Base-by-base conservation (phyloP, 768 basidiomycete genomes). In the Leccinum olivaceopallidum region DNA sequence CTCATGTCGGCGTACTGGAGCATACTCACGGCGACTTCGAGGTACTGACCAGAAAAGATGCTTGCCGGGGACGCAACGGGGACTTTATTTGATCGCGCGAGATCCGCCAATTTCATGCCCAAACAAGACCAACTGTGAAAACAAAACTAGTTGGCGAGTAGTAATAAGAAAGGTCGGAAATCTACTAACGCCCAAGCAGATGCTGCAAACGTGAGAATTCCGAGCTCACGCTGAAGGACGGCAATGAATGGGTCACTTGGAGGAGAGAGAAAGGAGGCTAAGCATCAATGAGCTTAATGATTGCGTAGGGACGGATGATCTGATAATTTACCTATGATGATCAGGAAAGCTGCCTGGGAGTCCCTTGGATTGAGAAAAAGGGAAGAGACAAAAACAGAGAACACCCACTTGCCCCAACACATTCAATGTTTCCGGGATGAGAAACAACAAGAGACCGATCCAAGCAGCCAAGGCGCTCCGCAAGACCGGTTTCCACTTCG, bases 161-260 rank as follows among this genome's bases (percentile, higher is more conserved):
- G 18, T 26, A 18, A 8, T 5, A 52, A 22, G 12, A 47, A 28
- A 6, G 6, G 5, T 10, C 36, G 0, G 18, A 5, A 47, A 58
- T 34, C 18, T n/a, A 80, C 85, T 69, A 63, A 87, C 87, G 81
- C 88, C 87, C 87, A 90, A 28, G 79, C 77, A 9, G 78, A 20
- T 2, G 75, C 63, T 0, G 80, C 80, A 51, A 85, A 83, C 1
- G 77, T 20, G 6, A 89, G 60, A 37, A 86, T 82, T 6, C 82
- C 75, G 9, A 82, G 49, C 66, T 90, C 88, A 2, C 87, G 84
- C 67, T 90, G 89, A 14, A 89, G 67, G 4, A 87, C 86, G 5
- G 80, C 77, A n/a, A 88, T 74, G 65, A 90, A 89, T 1, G 88
- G 86, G 57, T 88, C 88, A 22, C 68, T 76, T 1, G 90, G 88